Base-by-base conservation (phyloP, 2,329 filamentous ascomycete species). In the Exophiala alcalophila region DNA sequence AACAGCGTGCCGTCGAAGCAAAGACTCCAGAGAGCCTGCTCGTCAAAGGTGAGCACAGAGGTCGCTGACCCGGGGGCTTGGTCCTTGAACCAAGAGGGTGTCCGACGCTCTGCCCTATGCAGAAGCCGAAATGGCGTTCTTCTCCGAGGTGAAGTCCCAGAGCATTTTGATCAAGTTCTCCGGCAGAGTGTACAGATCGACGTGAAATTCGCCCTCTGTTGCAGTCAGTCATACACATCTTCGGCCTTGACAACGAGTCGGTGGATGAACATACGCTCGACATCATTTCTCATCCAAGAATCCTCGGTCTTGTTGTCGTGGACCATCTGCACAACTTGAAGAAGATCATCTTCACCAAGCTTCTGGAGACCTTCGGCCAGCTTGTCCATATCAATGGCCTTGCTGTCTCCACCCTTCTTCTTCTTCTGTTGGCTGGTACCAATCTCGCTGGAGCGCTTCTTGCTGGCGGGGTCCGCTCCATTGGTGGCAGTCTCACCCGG, bases 161-260 rank as follows among this genome's bases (percentile, higher is more conserved):
- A 98, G 81, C 80, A 88, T 89, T 67, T 92, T 94, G 62, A 92
- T 84, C 25, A 97, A 76, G 19, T 72, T 69, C 54, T 97, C 92
- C 1, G 92, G 90, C 53, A 98, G 80, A n/a, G 92, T 97, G 70
- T 95, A 97, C 45, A 98, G 77, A 61, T 98, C 92, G 57, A 98
- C 91, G 49, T 95, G 92, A 71, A 98, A 98, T 69, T 98, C 92
- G 60, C 92, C 92, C 61, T 90, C 89, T 86, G 59, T 35, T 59
- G 66, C 59, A 65, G 64, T 60, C 7, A 30, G 28, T 39, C 14
- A 38, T 18, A 27, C 25, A 39, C 18, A 23, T 9, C 7, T 10
- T 8, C 9, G 5, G 16, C 16, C 19, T n/a, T 12, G 4, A 31
- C 20, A 43, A 24, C 40, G 30, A 6, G 27, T 37, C 10, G 43